These are phyloP conservation scores for Pleurotus citrinopileatus DNA, from an alignment of 768 basidiomycete species.

Conservation along the genomic window DNA sequence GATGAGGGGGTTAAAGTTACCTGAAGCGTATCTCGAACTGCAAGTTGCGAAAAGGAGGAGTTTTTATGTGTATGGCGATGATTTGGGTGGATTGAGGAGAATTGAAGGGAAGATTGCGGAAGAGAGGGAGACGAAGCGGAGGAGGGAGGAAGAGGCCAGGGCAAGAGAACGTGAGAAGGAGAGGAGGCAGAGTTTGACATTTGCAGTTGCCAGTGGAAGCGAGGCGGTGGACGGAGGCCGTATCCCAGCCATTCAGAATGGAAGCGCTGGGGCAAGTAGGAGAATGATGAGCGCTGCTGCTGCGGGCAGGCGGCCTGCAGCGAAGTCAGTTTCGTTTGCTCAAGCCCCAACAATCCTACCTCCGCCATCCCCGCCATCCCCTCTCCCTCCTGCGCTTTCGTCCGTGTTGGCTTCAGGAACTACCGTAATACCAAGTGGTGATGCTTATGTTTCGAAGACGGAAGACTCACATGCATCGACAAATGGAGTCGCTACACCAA, in stretches of 20 bases:
- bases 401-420: conserved; percentile 1
- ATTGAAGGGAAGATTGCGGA: conserved; percentile 56
- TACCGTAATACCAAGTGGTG: not conserved
- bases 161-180: conserved; percentile 28
- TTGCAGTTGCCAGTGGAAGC: too few species aligned
- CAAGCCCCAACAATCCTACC: conserved; percentile 21
- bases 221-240: not conserved
- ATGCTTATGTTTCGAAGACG: not conserved
- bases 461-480: not conserved
- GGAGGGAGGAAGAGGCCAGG: conserved; percentile 26
- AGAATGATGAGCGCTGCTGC: conserved; percentile 21
- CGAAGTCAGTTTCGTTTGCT: conserved; percentile 49
- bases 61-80: conserved; percentile 90
- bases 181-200: conserved; percentile 15
- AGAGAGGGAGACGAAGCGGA: conserved; percentile 36
- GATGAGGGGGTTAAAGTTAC: conserved; percentile 58
- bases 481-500: not conserved
- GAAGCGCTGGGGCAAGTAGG: conserved; percentile 24
- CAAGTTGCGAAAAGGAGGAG: conserved; percentile 77
- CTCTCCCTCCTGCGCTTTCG: not conserved
- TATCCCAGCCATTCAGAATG: conserved; percentile 19
- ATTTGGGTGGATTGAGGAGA: conserved; percentile 68
- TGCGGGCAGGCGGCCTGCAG: conserved; percentile 36
- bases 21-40: conserved; percentile 90
- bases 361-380: not conserved